Evolutionary conservation across 306 rosid species (phyloP), one percentile per base, ranked within the genome.

Genomic region (Hippophae rhamnoides): DNA sequence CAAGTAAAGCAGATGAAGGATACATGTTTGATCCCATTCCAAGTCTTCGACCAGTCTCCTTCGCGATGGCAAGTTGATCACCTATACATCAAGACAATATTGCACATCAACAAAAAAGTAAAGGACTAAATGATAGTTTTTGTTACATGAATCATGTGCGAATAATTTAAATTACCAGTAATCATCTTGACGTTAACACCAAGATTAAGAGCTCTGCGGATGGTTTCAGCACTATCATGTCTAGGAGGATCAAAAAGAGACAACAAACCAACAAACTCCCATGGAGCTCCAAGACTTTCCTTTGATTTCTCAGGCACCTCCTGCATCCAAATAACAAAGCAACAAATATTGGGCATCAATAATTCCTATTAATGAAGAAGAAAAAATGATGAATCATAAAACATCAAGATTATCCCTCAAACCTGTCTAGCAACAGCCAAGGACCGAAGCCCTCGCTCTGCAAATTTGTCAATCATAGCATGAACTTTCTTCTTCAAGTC

Each of bases 21-120:
- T 92, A 92, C 99, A 92, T 92, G 74, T 92, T 92, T 61, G 99
- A 81, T 75, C 99, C 99, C 99, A 92, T 92, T 49, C 99, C 99
- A 44, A 92, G 99, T 67, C 99, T 85, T 47, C 99, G 69, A 6
- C 99, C 99, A 26, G 99, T 92, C 64, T 92, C 99, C 82, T 92
- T 92, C 13, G 86, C 99, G 8, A 92, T 92, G 74, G 99, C 99
- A 69, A 92, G 99, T 73, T 92, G 99, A 76, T 92, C 99, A 53
- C 98, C 98, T 92, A 43, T 53, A 67, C 41, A 60, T 6, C 0
- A 50, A 38, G 49, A 72, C 55, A 72, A 27, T 14, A 68, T 52
- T 50, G 13, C 9, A 59, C 7, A 47, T 45, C 63, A 31, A 31
- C n/a, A n/a, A 40, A 60, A 10, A 23, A 68, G 43, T 11, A 8